phyloP scores from a whole-genome alignment of 345 rosid genomes.

The Salix brachista region DNA sequence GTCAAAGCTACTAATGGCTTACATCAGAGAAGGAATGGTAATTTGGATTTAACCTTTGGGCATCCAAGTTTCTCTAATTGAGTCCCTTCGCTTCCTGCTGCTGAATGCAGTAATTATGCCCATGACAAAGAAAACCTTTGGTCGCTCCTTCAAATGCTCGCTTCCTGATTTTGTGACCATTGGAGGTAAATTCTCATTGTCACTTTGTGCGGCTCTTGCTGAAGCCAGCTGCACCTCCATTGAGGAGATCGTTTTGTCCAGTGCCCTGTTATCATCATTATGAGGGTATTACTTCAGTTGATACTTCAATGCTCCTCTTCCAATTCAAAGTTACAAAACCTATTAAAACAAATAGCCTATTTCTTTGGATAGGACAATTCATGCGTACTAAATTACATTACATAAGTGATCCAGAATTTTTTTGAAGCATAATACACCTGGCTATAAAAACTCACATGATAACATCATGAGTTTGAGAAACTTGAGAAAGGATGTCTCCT shows the following conservation, averaged over 20 bases:
- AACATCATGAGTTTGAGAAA: constrained; percentile 85
- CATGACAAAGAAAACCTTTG: constrained; percentile 69
- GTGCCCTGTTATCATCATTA: constrained; percentile 41
- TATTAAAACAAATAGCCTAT: background rate
- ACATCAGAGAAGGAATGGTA: background rate
- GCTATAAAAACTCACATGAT: constrained; percentile 54
- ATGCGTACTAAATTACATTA: background rate
- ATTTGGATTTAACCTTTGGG: constrained; percentile 48
- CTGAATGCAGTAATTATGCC: constrained; percentile 80
- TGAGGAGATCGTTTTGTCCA: constrained; percentile 69
- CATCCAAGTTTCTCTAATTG: constrained; percentile 78
- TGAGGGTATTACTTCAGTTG: background rate
- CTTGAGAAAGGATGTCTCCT: constrained; percentile 77
- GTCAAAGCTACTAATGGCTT: background rate
- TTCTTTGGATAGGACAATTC: background rate
- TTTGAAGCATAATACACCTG: constrained; percentile 3
- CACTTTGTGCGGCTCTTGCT: constrained; percentile 58
- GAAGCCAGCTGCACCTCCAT: constrained; percentile 76
- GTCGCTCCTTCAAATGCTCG: constrained; percentile 47
- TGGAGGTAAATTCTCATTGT: constrained; percentile 38
- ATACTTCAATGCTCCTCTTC: background rate
- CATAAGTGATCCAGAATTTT: background rate
- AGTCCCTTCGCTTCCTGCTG: constrained; percentile 74
- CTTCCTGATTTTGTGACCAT: constrained; percentile 32
- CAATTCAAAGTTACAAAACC: background rate